phyloP scores from a whole-genome alignment of 2,329 filamentous ascomycete species.

The Boeremia exigua region DNA sequence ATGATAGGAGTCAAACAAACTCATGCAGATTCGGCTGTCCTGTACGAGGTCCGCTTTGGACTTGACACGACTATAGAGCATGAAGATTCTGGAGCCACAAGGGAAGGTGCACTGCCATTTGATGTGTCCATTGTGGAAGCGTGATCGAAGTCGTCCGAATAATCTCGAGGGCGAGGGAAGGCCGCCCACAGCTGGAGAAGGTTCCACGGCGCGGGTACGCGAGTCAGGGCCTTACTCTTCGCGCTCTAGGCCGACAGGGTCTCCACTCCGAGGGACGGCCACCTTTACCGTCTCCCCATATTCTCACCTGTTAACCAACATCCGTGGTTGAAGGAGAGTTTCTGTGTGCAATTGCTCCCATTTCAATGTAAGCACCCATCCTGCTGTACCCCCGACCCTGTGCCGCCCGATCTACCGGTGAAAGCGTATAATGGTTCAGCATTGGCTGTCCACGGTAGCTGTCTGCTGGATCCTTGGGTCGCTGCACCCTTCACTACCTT shows the following conservation, averaged over 20 bases:
- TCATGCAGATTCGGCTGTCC: neutral
- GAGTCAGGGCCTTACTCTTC: constrained; percentile 13
- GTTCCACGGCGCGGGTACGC: constrained; percentile 8
- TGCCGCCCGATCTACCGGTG: neutral
- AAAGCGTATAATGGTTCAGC: neutral
- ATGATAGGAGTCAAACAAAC: neutral
- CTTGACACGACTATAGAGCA: no score
- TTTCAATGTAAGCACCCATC: neutral
- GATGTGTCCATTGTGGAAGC: no score
- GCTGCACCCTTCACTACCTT: neutral
- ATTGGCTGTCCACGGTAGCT: constrained; percentile 8
- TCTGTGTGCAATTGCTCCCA: constrained; percentile 10
- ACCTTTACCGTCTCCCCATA: constrained; percentile 18
- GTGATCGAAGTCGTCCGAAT: neutral
- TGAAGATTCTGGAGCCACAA: no score
- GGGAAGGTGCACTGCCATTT: neutral
- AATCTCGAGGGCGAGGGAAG: constrained; percentile 4
- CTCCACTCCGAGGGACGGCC: constrained; percentile 15
- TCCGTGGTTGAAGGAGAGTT: constrained; percentile 7
- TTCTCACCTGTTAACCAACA: constrained; percentile 11
- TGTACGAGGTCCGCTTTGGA: neutral
- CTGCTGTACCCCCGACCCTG: neutral
- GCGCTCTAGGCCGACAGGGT: constrained; percentile 4
- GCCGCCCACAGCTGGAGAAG: constrained; percentile 5
- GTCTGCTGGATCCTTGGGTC: constrained; percentile 1